Percentiles rank a stretch among this genome's conserved stretches.
Evolutionary conservation across 2,329 filamentous ascomycete species (phyloP).

Genomic region (Juglanconis oblonga): DNA sequence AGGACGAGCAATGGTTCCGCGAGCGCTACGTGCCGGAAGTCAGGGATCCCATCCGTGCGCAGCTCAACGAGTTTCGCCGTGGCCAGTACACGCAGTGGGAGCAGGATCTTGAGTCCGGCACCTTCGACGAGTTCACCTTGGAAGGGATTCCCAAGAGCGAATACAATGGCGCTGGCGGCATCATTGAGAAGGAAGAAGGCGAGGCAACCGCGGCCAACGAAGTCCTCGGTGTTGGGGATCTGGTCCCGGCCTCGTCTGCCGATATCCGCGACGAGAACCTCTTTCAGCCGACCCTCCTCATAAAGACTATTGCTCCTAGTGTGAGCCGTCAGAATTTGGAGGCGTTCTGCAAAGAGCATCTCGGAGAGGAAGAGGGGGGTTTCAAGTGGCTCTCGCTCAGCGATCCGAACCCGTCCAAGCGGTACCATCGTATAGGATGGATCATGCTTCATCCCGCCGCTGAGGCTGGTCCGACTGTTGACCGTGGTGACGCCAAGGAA

Average conservation of each 20-base stretch:
- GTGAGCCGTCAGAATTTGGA: conserved; percentile 93
- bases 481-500: conserved; percentile 71
- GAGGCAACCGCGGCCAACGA: conserved; percentile 90
- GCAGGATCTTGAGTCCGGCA: conserved; percentile 76
- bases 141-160: conserved; percentile 94
- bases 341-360: conserved; percentile 88
- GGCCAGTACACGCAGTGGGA: conserved; percentile 84
- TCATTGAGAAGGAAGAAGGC: conserved; percentile 92
- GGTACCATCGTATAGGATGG: conserved; percentile 97
- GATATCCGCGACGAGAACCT: conserved; percentile 88
- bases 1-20: conserved; percentile 96
- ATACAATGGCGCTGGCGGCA: conserved; percentile 78
- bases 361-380: conserved; percentile 85
- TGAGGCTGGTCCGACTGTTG: conserved; percentile 62
- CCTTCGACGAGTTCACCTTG: conserved; percentile 91
- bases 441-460: conserved; percentile 86
- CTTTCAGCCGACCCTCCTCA: conserved; percentile 86
- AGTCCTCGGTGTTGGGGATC: conserved; percentile 85
- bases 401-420: conserved; percentile 94
- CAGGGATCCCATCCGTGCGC: conserved; percentile 68
- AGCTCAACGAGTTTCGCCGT: conserved; percentile 77
- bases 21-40: conserved; percentile 89
- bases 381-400: conserved; percentile 96
- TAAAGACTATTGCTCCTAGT: conserved; percentile 96
- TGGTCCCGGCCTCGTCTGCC: conserved; percentile 78